These are phyloP conservation scores for Blepharisma undulans DNA, from an alignment of 169 alveolate genomes.

Conservation along the genomic window DNA sequence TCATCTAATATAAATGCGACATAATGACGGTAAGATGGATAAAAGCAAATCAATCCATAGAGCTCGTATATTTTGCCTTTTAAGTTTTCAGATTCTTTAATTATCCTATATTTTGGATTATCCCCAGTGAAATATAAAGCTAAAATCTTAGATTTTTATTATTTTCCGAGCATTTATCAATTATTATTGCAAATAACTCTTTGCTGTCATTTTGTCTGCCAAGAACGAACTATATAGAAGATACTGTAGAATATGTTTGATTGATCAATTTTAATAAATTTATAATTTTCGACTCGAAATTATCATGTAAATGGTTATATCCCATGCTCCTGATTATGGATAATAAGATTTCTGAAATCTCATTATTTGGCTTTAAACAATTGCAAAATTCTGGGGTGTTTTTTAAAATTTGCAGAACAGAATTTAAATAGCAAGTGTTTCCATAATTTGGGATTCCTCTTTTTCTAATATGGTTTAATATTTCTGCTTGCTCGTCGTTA, in stretches of 20 bases:
- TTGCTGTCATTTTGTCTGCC: neutral
- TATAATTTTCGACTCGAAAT: neutral
- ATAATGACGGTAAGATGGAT: neutral
- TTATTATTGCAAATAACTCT: neutral
- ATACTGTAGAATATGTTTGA: neutral
- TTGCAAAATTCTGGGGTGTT: no score
- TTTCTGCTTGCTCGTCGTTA: no score
- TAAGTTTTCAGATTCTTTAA: neutral
- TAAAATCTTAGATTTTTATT: neutral
- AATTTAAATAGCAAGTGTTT: no score
- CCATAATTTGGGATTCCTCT: no score
- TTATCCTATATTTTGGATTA: neutral
- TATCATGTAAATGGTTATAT: neutral
- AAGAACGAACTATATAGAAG: neutral
- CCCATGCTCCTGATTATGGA: no score
- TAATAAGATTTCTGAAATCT: no score
- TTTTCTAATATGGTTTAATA: no score
- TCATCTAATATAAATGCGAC: neutral
- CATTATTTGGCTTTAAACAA: no score
- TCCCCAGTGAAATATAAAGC: neutral
- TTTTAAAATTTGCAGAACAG: no score
- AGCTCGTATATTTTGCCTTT: neutral
- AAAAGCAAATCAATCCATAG: neutral
- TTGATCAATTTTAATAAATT: no score
- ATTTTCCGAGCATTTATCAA: neutral